These are phyloP conservation scores for Zygotorulaspora sp. DNA, from an alignment of 805 yeast genomes.

Conservation along the genomic window DNA sequence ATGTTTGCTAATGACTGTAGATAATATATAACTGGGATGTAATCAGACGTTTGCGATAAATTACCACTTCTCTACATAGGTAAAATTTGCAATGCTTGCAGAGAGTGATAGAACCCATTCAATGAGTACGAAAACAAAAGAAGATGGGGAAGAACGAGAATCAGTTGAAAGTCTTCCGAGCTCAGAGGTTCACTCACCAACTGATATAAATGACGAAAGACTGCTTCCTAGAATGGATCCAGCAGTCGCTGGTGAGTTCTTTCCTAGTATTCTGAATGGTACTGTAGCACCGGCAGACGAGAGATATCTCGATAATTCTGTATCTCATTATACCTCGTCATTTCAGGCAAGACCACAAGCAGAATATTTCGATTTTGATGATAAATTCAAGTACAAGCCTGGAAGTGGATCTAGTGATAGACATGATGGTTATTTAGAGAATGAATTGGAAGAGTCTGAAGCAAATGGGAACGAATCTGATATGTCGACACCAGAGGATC, in stretches of 20 bases:
- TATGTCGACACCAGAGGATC: slow-evolving; percentile 2
- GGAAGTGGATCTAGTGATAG: neutral
- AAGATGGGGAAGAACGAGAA: neutral
- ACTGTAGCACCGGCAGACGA: slow-evolving; percentile 9
- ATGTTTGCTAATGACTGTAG: too few relatives aligned
- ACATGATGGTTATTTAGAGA: neutral
- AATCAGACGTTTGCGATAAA: too few relatives aligned
- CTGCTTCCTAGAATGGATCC: neutral
- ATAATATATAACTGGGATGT: too few relatives aligned
- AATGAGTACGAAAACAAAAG: neutral
- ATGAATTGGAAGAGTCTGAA: slow-evolving; percentile 3
- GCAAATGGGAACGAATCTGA: slow-evolving; percentile 4
- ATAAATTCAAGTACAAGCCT: slow-evolving; percentile 12
- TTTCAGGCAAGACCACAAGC: slow-evolving; percentile 26
- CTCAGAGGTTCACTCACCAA: neutral
- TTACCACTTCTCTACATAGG: too few relatives aligned
- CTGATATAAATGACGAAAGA: neutral
- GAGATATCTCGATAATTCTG: slow-evolving; percentile 12
- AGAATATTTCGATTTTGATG: slow-evolving; percentile 28
- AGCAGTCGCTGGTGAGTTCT: slow-evolving; percentile 1
- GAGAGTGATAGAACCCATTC: neutral
- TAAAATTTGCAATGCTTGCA: neutral
- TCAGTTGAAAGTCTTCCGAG: neutral
- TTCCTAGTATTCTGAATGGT: slow-evolving; percentile 4
- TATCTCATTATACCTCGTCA: slow-evolving; percentile 22